Percentiles rank a stretch among this genome's conserved stretches.
These are phyloP conservation scores for Hypoxylon sp. DNA, from an alignment of 2,329 filamentous ascomycete genomes.

Conservation along the genomic window DNA sequence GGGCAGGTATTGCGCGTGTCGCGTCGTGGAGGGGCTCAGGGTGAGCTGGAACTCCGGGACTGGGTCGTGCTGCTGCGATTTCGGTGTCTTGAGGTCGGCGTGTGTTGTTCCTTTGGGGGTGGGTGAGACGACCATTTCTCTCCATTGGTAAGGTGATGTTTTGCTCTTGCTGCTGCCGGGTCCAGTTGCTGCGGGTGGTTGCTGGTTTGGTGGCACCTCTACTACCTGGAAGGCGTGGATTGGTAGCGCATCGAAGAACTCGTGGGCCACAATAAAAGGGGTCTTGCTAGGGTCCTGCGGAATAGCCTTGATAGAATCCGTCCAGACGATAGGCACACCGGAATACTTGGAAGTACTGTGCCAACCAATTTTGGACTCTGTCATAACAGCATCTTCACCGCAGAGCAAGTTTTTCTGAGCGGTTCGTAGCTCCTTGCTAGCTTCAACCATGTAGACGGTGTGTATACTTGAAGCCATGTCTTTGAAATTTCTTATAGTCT, in stretches of 20 bases:
- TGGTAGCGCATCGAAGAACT: constrained; percentile 97
- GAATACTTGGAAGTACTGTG: constrained; percentile 80
- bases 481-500: constrained; percentile 88
- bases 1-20: constrained; percentile 85
- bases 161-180: constrained; percentile 54
- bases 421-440: constrained; percentile 79
- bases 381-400: constrained; percentile 71
- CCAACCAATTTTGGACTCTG: constrained; percentile 76
- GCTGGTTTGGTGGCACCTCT: constrained; percentile 53
- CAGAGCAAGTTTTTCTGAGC: constrained; percentile 86
- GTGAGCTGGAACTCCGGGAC: constrained; percentile 89
- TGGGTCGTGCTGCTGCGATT: constrained; percentile 59
- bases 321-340: constrained; percentile 82
- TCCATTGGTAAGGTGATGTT: constrained; percentile 69
- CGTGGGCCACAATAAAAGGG: constrained; percentile 94
- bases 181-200: constrained; percentile 45
- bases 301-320: constrained; percentile 86
- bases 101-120: constrained; percentile 65
- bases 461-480: constrained; percentile 79
- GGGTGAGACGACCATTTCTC: constrained; percentile 80
- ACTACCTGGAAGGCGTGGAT: constrained; percentile 94
- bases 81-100: constrained; percentile 62
- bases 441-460: constrained; percentile 92
- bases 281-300: constrained; percentile 74
- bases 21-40: constrained; percentile 76